Percentiles rank a stretch among this genome's conserved stretches.
These are phyloP conservation scores for Hevea brasiliensis DNA, from an alignment of 345 rosid genomes.

Conservation along the genomic window DNA sequence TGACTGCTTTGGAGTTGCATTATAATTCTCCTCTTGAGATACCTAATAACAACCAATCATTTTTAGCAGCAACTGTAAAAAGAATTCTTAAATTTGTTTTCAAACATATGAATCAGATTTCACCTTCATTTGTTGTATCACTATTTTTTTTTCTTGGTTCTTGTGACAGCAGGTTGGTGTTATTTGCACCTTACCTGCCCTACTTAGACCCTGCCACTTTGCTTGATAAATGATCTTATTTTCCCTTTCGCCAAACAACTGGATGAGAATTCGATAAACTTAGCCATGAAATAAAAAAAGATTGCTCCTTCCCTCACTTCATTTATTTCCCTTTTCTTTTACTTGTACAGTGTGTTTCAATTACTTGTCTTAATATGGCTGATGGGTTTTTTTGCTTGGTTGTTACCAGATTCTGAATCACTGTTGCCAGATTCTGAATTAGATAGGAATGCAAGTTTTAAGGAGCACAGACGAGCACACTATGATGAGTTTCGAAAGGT, in stretches of 20 bases:
- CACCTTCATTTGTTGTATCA: background rate
- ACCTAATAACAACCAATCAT: background rate
- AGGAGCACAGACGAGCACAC: conserved; percentile 78
- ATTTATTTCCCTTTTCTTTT: background rate
- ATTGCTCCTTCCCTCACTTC: background rate
- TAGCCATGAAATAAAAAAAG: background rate
- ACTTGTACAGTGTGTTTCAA: background rate
- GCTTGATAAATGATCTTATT: background rate
- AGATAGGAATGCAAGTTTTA: conserved; percentile 52
- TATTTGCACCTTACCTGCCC: background rate
- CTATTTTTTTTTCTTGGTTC: background rate
- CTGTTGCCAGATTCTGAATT: conserved; percentile 41
- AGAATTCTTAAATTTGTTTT: background rate
- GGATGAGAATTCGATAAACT: too few relatives aligned
- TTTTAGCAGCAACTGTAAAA: background rate
- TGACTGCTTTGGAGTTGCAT: background rate
- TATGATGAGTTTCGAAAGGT: conserved; percentile 85
- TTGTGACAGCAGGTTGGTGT: background rate
- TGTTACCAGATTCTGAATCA: background rate
- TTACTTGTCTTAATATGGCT: background rate
- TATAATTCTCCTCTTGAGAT: background rate
- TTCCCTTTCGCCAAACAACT: background rate
- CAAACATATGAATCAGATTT: background rate
- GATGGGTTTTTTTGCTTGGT: background rate
- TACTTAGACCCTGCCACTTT: too few relatives aligned